phyloP scores from a whole-genome alignment of 73 alveolate species.

The Paramecium tetraurelia region DNA sequence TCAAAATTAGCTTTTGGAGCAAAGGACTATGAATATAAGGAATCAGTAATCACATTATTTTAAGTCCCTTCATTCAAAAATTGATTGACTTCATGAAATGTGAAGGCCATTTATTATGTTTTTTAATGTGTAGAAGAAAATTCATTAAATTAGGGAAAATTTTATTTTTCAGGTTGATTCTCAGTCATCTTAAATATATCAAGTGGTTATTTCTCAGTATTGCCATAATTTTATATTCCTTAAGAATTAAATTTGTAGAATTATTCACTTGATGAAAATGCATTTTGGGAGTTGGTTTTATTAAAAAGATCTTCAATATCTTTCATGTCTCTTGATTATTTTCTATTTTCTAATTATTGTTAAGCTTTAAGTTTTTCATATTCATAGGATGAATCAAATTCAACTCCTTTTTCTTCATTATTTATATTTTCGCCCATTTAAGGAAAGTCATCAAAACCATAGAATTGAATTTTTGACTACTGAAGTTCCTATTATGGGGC shows the following conservation, averaged over 20 bases:
- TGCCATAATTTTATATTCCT: background rate
- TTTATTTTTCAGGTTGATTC: background rate
- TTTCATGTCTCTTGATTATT: constrained; percentile 10
- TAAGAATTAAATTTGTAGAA: background rate
- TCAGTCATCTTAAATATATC: background rate
- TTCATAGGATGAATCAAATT: background rate
- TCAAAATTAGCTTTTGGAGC: background rate
- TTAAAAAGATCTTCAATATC: constrained; percentile 5
- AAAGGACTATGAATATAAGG: background rate
- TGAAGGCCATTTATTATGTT: background rate
- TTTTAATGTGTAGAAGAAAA: background rate
- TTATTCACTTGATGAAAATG: background rate
- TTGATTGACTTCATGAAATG: constrained; percentile 9
- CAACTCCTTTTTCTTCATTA: background rate
- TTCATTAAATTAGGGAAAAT: background rate
- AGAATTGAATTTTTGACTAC: background rate
- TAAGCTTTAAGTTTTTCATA: background rate
- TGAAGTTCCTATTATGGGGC: background rate
- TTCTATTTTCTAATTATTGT: background rate
- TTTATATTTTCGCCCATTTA: background rate
- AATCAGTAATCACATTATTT: background rate
- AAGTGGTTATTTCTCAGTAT: background rate
- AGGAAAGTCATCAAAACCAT: background rate
- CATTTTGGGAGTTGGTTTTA: background rate
- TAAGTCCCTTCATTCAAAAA: background rate